phyloP scores from a whole-genome alignment of 2,329 filamentous ascomycete genomes.

The Acrocalymma vagum region DNA sequence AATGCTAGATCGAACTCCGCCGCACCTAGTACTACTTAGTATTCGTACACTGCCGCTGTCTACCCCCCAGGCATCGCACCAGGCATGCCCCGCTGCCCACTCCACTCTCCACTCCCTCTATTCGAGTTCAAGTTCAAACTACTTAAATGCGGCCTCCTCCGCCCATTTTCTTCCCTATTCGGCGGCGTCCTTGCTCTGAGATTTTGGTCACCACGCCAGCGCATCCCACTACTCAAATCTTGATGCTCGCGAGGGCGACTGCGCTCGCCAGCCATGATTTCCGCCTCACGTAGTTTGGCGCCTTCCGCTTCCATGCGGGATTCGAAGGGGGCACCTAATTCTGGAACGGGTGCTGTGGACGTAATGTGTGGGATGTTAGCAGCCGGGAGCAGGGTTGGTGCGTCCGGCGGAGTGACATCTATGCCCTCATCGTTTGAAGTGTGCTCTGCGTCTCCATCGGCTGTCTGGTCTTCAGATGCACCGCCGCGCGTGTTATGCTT shows the following conservation, averaged over 20 bases:
- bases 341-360: neutral
- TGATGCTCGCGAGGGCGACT: conserved; percentile 11
- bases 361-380: neutral
- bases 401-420: conserved; percentile 13
- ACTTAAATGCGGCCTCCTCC: conserved; percentile 19
- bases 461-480: conserved; percentile 58
- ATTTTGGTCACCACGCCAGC: conserved; percentile 38
- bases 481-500: conserved; percentile 84
- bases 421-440: conserved; percentile 21
- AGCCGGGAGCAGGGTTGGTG: conserved; percentile 15
- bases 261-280: conserved; percentile 42
- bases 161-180: conserved; percentile 1
- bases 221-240: conserved; percentile 26
- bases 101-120: conserved; percentile 28
- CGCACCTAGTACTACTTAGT: too few species aligned
- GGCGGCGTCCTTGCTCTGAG: too few species aligned
- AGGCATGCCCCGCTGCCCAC: conserved; percentile 38
- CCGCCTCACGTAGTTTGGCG: conserved; percentile 46
- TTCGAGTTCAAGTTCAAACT: conserved; percentile 14
- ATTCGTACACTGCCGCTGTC: too few species aligned
- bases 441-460: conserved; percentile 17
- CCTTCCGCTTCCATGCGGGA: conserved; percentile 46
- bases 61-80: conserved; percentile 38
- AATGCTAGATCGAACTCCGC: conserved; percentile 8
- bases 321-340: conserved; percentile 31